Conservation (phyloP, 768 basidiomycete species). For the Boletus pseudo-olivaceus region DNA sequence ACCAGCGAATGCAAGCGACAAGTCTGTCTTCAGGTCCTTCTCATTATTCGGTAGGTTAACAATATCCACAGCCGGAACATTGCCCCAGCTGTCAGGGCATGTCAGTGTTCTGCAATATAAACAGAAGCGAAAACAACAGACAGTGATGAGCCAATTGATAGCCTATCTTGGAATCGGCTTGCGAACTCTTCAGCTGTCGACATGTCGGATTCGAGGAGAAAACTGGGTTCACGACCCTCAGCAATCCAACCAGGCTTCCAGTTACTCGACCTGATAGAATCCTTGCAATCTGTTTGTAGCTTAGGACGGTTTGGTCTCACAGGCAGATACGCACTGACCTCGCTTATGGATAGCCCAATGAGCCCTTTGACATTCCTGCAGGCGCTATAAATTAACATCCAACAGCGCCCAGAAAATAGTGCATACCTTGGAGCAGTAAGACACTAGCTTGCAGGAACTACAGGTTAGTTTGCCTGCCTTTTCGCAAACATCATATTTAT, state of each 20-base stretch:
- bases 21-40: conserved; percentile 10
- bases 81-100: conserved; percentile 29
- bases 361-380: conserved; percentile 38
- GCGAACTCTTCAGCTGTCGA: conserved; percentile 11
- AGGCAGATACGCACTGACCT: conserved; percentile 20
- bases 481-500: conserved; percentile 23
- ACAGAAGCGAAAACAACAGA: background rate
- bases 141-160: conserved; percentile 28
- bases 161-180: conserved; percentile 20
- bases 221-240: conserved; percentile 20
- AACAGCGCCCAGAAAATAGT: background rate
- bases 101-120: background rate
- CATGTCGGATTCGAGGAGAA: conserved; percentile 7
- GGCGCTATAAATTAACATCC: background rate
- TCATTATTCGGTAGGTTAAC: conserved; percentile 27
- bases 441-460: conserved; percentile 36
- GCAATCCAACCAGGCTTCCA: conserved; percentile 24
- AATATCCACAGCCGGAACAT: conserved; percentile 34
- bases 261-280: conserved; percentile 16
- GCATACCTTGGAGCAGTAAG: conserved; percentile 41
- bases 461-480: conserved; percentile 31
- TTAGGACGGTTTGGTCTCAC: background rate
- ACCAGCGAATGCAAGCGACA: conserved; percentile 28
- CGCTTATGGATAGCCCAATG: conserved; percentile 41
- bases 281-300: conserved; percentile 19